Evolutionary conservation across 371 early-diverging fungal genomes (phyloP), one percentile per base, ranked within the genome.

Genomic region (Mortierella sp.): DNA sequence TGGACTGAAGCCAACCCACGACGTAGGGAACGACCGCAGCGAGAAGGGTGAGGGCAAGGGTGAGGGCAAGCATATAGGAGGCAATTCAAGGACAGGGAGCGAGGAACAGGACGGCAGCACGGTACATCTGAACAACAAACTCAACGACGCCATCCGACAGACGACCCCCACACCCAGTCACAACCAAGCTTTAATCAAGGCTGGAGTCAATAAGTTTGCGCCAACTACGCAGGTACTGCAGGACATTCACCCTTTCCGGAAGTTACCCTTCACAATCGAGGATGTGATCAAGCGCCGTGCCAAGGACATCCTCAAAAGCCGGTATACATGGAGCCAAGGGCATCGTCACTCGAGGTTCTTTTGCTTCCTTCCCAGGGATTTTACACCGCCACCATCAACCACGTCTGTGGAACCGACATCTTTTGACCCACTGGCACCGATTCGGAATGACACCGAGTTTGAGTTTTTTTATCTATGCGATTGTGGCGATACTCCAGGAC

Each of bases 401-500:
- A 55, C 55, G 21, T 8, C 55, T 8, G 55, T 24, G 55, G 55
- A 21, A 19, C n/a, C 55, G n/a, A 55, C 55, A 55, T 3, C 55
- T 4, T 3, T 9, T 19, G n/a, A 55, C 55, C 55, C 21, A n/a
- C 60, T 26, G 21, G 47, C 65, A 47, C 65, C 42, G 68, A 70
- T 74, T 24, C 45, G 47, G 5, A 50, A 47, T n/a, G 45, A 73
- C 10, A 48, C 72, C 24, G 54, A 70, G 1, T 50, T 84, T 6
- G 72, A 84, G 21, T 80, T 81, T 54, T 77, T 34, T 19, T 31
- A 63, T 2, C 31, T 77, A 26, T 84, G 84, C 42, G 84, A 84
- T 31, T 81, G 81, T 57, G 84, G 79, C 16, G 73, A 73, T n/a
- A 19, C 73, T n/a, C 45, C 75, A 11, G 78, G 75, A 48, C 57